Conservation (phyloP, 768 basidiomycete genomes). For the Mycena maculata region DNA sequence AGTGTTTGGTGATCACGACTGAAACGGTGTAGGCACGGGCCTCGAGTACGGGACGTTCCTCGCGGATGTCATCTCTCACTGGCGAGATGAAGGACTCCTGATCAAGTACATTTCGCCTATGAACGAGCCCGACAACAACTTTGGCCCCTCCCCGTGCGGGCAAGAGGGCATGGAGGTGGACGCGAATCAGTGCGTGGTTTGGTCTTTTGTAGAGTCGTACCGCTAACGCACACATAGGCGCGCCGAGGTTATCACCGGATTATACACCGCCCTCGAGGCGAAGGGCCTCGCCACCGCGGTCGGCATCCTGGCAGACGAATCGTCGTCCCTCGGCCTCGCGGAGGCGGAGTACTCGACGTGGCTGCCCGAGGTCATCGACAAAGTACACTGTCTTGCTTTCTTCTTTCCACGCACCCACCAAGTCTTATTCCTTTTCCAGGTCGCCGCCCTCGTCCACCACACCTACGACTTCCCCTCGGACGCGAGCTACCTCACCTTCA, state of each 20-base stretch:
- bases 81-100: conserved; percentile 48
- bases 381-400: conserved; percentile 32
- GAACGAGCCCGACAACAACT: conserved; percentile 55
- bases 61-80: conserved; percentile 57
- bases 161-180: conserved; percentile 60
- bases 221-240: conserved; percentile 38
- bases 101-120: conserved; percentile 58
- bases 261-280: conserved; percentile 47
- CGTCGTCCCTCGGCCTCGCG: conserved; percentile 45
- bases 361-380: conserved; percentile 47
- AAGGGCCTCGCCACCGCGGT: conserved; percentile 45
- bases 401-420: background rate
- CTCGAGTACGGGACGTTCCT: conserved; percentile 53
- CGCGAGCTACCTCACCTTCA: conserved; percentile 45
- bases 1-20: conserved; percentile 40
- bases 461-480: conserved; percentile 58
- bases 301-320: conserved; percentile 57
- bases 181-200: conserved; percentile 48
- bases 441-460: conserved; percentile 56
- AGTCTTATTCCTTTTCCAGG: conserved; percentile 26
- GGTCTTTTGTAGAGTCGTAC: background rate
- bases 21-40: conserved; percentile 41
- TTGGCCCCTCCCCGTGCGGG: conserved; percentile 48
- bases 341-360: conserved; percentile 47
- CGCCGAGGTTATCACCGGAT: conserved; percentile 52